A percentile compares a stretch with the other conserved stretches of the same genome.
phyloP scores from a whole-genome alignment of 192 early-diverging fungal species.

The Entophlyctis helioformis region DNA sequence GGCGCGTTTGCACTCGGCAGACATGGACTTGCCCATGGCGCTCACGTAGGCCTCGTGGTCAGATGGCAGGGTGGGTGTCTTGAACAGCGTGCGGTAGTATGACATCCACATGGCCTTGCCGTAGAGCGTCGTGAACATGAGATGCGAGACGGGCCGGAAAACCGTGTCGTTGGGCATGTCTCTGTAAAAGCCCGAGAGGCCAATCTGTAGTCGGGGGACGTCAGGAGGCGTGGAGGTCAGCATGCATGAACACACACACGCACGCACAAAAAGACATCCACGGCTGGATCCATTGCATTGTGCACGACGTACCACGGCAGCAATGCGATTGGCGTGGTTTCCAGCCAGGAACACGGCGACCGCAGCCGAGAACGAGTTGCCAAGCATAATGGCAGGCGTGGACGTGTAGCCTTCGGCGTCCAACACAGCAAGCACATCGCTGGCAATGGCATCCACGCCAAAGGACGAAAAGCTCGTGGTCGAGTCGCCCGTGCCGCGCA shows the following conservation, averaged over 20 bases:
- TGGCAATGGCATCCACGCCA: slow-evolving; percentile 7
- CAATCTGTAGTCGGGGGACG: not conserved
- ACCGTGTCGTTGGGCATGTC: not conserved
- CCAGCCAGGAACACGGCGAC: slow-evolving; percentile 6
- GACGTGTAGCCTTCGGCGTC: slow-evolving; percentile 9
- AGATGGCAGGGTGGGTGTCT: slow-evolving; percentile 3
- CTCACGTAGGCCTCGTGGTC: slow-evolving; percentile 11
- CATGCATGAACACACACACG: too few species aligned
- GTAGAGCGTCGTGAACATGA: slow-evolving; percentile 15
- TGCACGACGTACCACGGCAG: not conserved
- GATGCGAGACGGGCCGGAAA: slow-evolving; percentile 7
- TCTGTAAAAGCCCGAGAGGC: not conserved
- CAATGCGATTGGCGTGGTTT: slow-evolving; percentile 5
- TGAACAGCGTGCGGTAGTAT: slow-evolving; percentile 10
- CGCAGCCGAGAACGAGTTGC: slow-evolving; percentile 16
- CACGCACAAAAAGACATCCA: too few species aligned
- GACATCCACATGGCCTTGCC: slow-evolving; percentile 10
- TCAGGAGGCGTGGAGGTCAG: too few species aligned
- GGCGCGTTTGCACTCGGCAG: slow-evolving; percentile 8
- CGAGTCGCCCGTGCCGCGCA: slow-evolving; percentile 12
- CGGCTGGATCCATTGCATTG: too few species aligned
- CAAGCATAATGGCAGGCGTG: slow-evolving; percentile 6
- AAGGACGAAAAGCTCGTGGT: slow-evolving; percentile 6
- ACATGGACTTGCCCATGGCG: slow-evolving; percentile 7
- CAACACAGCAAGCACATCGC: slow-evolving; percentile 7